Base-by-base conservation (phyloP, 495 filamentous ascomycete genomes). In the Immersiella caudata region DNA sequence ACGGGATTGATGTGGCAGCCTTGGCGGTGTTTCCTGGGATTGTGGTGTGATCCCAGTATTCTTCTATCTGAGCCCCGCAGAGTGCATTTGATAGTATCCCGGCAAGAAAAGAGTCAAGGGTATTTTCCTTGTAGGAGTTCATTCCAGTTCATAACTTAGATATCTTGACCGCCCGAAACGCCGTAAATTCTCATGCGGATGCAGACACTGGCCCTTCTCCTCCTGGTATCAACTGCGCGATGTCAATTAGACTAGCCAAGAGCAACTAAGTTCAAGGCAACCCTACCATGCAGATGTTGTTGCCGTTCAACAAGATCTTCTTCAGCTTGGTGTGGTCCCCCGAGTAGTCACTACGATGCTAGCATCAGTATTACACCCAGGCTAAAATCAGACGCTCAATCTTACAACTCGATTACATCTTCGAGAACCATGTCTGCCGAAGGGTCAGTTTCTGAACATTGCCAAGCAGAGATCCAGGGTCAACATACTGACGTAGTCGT, bases 401-500 rank as follows among this genome's bases (percentile, higher is more conserved):
- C 91, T 74, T 87, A 98, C 94, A 94, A 96, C 79, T 98, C 95
- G 16, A 93, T 98, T 46, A 97, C 96, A 73, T 99, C 92, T 72
- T 97, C 94, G 24, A 99, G 79, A 21, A 98, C 95, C 94, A 99
- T 99, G 77, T 98, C 94, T 98, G 70, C 64, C 71, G 64, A 61
- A 33, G 8, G 0, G 6, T 67, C 9, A 67, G 35, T 18, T 26
- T 22, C 49, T 50, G 57, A 46, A n/a, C 18, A 1, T 6, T 7
- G 40, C 20, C 11, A 49, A 50, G 35, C 40, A 20, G 9, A 11
- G 11, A 12, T 6, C 14, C 20, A 33, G 29, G 46, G 22, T 46
- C 18, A 50, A 96, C 94, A 80, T 88, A 97, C 93, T 99, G 84
- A 99, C 95, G 82, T 97, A 99, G 85, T 99, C 95, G 78, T 99